Conservation (phyloP, 2,329 filamentous ascomycete genomes). For the Phaeophleospora eucalypticola region DNA sequence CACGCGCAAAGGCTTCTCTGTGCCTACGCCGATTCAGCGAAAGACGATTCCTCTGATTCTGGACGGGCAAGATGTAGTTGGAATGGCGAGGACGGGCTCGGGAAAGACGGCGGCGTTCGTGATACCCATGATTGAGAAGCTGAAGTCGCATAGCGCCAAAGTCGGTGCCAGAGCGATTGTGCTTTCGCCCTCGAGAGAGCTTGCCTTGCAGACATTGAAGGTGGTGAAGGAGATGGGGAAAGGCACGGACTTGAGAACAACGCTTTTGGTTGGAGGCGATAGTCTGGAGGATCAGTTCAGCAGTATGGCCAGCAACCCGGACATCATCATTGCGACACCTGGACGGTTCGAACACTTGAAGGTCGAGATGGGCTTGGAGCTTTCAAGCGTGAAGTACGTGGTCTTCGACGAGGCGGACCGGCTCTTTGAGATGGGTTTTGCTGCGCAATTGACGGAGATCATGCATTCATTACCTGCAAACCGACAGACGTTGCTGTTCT, state of each 20-base stretch:
- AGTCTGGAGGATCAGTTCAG: conserved; percentile 93
- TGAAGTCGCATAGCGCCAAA: conserved; percentile 81
- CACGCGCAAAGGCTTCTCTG: conserved; percentile 85
- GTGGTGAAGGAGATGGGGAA: conserved; percentile 91
- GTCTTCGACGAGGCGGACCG: conserved; percentile 98
- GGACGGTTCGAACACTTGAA: conserved; percentile 95
- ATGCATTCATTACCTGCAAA: conserved; percentile 77
- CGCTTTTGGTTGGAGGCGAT: conserved; percentile 89
- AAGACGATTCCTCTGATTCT: conserved; percentile 92
- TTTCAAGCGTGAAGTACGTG: conserved; percentile 88
- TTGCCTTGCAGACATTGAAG: conserved; percentile 91
- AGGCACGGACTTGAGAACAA: conserved; percentile 86
- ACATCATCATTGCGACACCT: conserved; percentile 95
- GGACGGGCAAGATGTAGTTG: conserved; percentile 91
- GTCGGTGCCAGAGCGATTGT: conserved; percentile 84
- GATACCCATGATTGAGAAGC: conserved; percentile 93
- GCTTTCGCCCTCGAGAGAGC: conserved; percentile 85
- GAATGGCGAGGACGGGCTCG: conserved; percentile 97
- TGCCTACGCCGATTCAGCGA: conserved; percentile 94
- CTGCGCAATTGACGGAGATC: conserved; percentile 88
- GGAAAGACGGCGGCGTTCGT: conserved; percentile 98
- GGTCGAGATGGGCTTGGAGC: conserved; percentile 88
- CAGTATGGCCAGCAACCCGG: conserved; percentile 88
- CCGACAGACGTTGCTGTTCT: conserved; percentile 89
- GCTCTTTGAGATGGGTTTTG: conserved; percentile 98